Evolutionary conservation across 2,329 filamentous ascomycete genomes (phyloP).

Genomic region (Aspergillus sp.): DNA sequence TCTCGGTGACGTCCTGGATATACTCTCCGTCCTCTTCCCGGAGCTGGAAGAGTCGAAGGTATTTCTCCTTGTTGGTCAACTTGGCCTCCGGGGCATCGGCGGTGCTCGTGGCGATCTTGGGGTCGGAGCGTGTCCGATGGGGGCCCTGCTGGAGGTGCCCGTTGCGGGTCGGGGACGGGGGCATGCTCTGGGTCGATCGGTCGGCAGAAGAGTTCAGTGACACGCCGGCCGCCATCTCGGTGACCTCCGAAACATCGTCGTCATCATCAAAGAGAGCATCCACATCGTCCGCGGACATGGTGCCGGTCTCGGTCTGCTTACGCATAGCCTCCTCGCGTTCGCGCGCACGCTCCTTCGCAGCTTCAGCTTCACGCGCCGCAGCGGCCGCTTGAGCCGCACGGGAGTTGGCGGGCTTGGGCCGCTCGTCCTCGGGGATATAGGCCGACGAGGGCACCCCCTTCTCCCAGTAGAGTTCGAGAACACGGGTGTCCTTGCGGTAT

Average conservation of each 20-base stretch:
- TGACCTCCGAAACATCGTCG: slow-evolving; percentile 80
- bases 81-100: slow-evolving; percentile 73
- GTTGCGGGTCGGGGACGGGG: slow-evolving; percentile 81
- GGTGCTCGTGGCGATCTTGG: slow-evolving; percentile 71
- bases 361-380: slow-evolving; percentile 76
- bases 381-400: slow-evolving; percentile 72
- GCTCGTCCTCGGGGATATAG: slow-evolving; percentile 94
- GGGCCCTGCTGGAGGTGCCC: slow-evolving; percentile 65
- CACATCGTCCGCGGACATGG: slow-evolving; percentile 87
- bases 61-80: slow-evolving; percentile 92
- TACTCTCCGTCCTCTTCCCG: slow-evolving; percentile 91
- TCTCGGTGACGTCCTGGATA: slow-evolving; percentile 97
- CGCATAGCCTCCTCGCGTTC: slow-evolving; percentile 88
- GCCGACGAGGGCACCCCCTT: slow-evolving; percentile 96
- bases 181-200: slow-evolving; percentile 91
- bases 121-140: slow-evolving; percentile 88
- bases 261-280: slow-evolving; percentile 96
- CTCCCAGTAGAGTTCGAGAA: slow-evolving; percentile 98
- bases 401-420: slow-evolving; percentile 77
- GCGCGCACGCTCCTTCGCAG: slow-evolving; percentile 74
- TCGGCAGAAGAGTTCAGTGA: slow-evolving; percentile 70
- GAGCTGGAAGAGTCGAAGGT: slow-evolving; percentile 82
- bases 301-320: slow-evolving; percentile 91
- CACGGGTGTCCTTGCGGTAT: slow-evolving; percentile 91
- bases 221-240: slow-evolving; percentile 88